Base-by-base conservation (phyloP, 2,329 filamentous ascomycete genomes). In the Diplodia scrobiculata region DNA sequence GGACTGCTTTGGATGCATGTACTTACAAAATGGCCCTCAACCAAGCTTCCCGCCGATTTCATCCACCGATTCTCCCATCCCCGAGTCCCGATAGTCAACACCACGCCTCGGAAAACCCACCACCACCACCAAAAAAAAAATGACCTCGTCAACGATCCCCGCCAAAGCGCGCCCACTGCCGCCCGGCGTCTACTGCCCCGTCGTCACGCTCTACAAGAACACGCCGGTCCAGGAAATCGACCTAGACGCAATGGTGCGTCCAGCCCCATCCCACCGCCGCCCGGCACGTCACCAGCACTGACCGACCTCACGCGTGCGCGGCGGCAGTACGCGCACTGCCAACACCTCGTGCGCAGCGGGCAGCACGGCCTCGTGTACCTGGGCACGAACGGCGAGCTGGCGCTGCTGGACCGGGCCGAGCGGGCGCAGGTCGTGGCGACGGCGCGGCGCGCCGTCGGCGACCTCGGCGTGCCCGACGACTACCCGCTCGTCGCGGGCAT, bases 321-420 rank as follows among this genome's bases (percentile, higher is more conserved):
- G 17, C 25, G 25, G 19, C 45, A 62, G 58, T 77, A 80, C 70
- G 78, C 75, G 50, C 79, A 80, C 66, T 80, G 77, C 63, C 73
- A 75, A 41, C 72, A 78, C 65, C 70, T 83, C 1, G 76, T 82
- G 36, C 76, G 75, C 45, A 76, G 77, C 2, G 82, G 81, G 5
- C 76, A 82, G 70, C 78, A 81, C 50, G 79, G 81, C 1, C 78
- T 83, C 0, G 81, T 83, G 0, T 78, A 81, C 27, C 75, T 79
- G 2, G 81, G 81, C 19, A 82, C 82, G 5, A 83, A 81, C 52
- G 82, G 79, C 36, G 82, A 83, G 67, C 75, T 81, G 10, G 79
- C 78, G 1, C 73, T 82, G 0, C 74, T 83, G 1, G 78, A 75
- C 0, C 68, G 73, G 2, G 74, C 75, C 17, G 80, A 82, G 71